A percentile compares a stretch with the other conserved stretches of the same genome.
Evolutionary conservation across 2,329 filamentous ascomycete genomes (phyloP).

Genomic region (Epichloe hybrida): DNA sequence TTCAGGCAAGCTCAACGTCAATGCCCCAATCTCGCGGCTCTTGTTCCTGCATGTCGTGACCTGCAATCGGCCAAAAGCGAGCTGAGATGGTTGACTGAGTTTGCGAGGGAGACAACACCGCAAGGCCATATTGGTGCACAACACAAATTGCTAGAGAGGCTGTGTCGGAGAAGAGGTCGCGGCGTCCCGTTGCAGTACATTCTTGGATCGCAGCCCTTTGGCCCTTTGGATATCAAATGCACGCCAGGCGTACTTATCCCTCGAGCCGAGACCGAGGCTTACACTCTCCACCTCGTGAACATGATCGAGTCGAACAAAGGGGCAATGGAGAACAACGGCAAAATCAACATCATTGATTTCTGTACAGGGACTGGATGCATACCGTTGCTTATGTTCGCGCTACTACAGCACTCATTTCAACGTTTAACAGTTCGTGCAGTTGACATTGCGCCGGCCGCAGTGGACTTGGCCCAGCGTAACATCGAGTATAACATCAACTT

Average conservation of each 20-base stretch:
- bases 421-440: constrained; percentile 48
- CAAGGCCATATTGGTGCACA: constrained; percentile 4
- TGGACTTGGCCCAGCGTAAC: constrained; percentile 55
- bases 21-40: constrained; percentile 41
- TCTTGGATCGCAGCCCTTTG: constrained; percentile 79
- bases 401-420: constrained; percentile 32
- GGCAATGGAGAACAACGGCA: constrained; percentile 5
- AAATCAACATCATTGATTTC: constrained; percentile 61
- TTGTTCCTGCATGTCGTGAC: constrained; percentile 52
- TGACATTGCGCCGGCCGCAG: constrained; percentile 55
- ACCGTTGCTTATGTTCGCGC: constrained; percentile 56
- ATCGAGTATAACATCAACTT: constrained; percentile 42
- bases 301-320: constrained; percentile 21
- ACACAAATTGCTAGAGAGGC: constrained; percentile 16
- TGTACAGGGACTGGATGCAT: constrained; percentile 92
- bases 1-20: constrained; percentile 39
- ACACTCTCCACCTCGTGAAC: constrained; percentile 41
- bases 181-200: constrained; percentile 83
- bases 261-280: constrained; percentile 62
- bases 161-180: constrained; percentile 36
- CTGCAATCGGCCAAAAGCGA: constrained; percentile 53
- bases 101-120: constrained; percentile 27
- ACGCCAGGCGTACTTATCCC: constrained; percentile 73
- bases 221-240: constrained; percentile 65
- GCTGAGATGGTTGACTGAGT: constrained; percentile 57